Conservation (phyloP, 306 rosid genomes). For the Gynostemma pentaphyllum region DNA sequence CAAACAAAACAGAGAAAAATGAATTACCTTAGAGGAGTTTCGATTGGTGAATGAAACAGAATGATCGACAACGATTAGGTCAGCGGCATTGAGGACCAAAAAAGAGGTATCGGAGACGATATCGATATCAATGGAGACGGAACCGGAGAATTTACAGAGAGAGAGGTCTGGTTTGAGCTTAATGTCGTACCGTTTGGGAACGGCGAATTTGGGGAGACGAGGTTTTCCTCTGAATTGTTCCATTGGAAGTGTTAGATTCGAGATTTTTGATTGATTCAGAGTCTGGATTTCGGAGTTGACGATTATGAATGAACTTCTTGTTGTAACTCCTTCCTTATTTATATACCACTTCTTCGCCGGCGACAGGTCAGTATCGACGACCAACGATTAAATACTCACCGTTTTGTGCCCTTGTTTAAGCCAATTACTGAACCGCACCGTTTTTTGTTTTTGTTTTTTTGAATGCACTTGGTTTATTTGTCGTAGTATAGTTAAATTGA, state of each 20-base stretch:
- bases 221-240: constrained; percentile 79
- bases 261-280: too few species aligned
- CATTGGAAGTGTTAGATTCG: constrained; percentile 19
- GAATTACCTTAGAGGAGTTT: constrained; percentile 40
- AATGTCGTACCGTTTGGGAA: constrained; percentile 64
- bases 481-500: too few species aligned
- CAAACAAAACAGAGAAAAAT: neutral
- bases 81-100: constrained; percentile 80
- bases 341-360: too few species aligned
- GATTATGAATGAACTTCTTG: too few species aligned
- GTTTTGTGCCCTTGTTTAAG: too few species aligned
- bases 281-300: too few species aligned
- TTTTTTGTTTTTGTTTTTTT: too few species aligned
- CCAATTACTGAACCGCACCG: too few species aligned
- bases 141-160: constrained; percentile 58
- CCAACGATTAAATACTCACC: too few species aligned
- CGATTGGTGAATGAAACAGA: constrained; percentile 31
- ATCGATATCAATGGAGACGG: constrained; percentile 48
- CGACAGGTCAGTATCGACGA: too few species aligned
- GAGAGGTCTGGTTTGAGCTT: constrained; percentile 65
- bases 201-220: constrained; percentile 82
- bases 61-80: constrained; percentile 26
- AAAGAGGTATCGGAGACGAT: constrained; percentile 49
- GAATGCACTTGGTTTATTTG: too few species aligned
- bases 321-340: too few species aligned